These are phyloP conservation scores for Marasmius fiardii DNA, from an alignment of 1,284 basidiomycete genomes.

Conservation along the genomic window DNA sequence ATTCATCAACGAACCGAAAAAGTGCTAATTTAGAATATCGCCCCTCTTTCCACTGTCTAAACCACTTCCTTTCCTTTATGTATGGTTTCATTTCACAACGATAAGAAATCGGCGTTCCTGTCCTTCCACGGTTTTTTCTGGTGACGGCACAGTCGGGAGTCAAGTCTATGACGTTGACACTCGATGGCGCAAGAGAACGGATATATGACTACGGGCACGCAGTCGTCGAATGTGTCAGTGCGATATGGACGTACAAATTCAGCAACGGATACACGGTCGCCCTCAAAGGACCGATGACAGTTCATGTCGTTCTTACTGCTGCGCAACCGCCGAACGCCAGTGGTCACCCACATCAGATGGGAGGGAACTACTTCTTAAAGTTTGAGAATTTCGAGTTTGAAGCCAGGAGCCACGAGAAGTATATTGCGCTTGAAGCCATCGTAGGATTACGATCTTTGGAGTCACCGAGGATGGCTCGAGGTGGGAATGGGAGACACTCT, in stretches of 20 bases:
- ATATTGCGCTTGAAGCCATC: constrained; percentile 58
- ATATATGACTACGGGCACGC: constrained; percentile 43
- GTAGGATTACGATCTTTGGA: constrained; percentile 40
- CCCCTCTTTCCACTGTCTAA: neutral
- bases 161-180: constrained; percentile 66
- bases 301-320: constrained; percentile 46
- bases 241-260: constrained; percentile 76
- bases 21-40: neutral
- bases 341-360: constrained; percentile 14
- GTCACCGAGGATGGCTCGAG: constrained; percentile 18
- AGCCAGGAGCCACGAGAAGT: constrained; percentile 66
- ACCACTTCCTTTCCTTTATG: neutral
- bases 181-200: constrained; percentile 71
- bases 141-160: constrained; percentile 79
- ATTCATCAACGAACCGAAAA: neutral
- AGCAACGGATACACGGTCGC: constrained; percentile 71
- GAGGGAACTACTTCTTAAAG: constrained; percentile 36
- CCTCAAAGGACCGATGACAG: constrained; percentile 66
- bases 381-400: constrained; percentile 71
- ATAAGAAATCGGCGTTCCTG: constrained; percentile 69
- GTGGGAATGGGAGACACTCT: constrained; percentile 8
- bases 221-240: constrained; percentile 62
- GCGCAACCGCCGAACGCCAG: constrained; percentile 23
- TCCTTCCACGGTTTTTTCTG: constrained; percentile 78
- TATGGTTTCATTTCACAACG: neutral